Conservation (phyloP, 2,329 filamentous ascomycete species). For the Diaporthe caulivora region DNA sequence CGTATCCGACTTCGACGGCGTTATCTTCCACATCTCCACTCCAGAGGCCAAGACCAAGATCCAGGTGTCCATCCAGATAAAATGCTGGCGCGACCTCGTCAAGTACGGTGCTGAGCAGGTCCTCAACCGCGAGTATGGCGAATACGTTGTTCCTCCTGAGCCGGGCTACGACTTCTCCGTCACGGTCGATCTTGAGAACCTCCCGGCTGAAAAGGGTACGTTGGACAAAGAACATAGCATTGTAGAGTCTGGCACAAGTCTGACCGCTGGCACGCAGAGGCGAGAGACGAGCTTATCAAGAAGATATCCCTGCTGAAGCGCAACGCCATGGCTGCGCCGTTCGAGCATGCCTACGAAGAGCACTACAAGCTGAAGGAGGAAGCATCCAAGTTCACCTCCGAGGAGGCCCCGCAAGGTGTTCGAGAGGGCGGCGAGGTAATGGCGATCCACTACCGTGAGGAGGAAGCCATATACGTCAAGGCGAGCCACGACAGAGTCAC, state of each 20-base stretch:
- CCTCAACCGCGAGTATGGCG: conserved; percentile 92
- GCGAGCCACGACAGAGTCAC: conserved; percentile 97
- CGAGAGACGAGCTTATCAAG: conserved; percentile 85
- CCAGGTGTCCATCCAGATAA: conserved; percentile 91
- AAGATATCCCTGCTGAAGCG: conserved; percentile 94
- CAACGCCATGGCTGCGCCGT: conserved; percentile 98
- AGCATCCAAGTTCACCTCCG: conserved; percentile 91
- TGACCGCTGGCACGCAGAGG: conserved; percentile 65
- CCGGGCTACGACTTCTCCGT: conserved; percentile 97
- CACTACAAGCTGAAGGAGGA: conserved; percentile 88
- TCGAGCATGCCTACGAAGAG: conserved; percentile 96
- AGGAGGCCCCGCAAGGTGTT: conserved; percentile 92
- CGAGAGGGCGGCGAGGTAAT: conserved; percentile 92
- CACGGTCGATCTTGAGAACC: conserved; percentile 85
- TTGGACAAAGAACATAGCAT: not conserved
- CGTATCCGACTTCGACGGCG: conserved; percentile 98
- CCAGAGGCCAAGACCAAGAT: conserved; percentile 95
- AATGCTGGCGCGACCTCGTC: conserved; percentile 93
- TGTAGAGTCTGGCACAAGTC: not conserved
- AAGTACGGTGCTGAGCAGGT: conserved; percentile 93
- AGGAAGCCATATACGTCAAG: conserved; percentile 99
- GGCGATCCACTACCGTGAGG: conserved; percentile 97
- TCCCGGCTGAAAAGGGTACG: conserved; percentile 83
- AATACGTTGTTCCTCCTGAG: conserved; percentile 89
- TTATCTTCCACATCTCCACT: conserved; percentile 98